Conservation (phyloP, 2,329 filamentous ascomycete species). For the Plenodomus biglobosus region DNA sequence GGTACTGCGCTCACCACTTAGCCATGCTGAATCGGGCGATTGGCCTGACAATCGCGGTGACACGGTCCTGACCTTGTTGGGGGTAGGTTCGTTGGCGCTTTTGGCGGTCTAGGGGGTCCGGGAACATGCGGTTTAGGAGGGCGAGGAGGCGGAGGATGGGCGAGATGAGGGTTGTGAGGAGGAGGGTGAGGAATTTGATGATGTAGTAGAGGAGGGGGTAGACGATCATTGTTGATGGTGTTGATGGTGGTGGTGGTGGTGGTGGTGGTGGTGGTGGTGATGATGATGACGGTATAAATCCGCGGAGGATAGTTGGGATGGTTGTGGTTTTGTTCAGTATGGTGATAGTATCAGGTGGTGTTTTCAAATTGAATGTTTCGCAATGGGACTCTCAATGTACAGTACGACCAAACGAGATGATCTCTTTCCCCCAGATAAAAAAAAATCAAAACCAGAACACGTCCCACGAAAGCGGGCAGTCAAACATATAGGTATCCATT, state of each 20-base stretch:
- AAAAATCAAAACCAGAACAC: neutral
- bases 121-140: neutral
- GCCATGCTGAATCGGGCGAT: neutral
- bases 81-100: neutral
- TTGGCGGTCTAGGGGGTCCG: neutral
- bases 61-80: neutral
- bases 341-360: too few species aligned
- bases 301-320: too few species aligned
- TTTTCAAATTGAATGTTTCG: too few species aligned
- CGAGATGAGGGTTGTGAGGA: neutral
- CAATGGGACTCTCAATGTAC: too few species aligned
- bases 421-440: too few species aligned
- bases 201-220: neutral
- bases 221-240: neutral
- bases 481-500: neutral
- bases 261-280: neutral
- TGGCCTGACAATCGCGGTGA: neutral
- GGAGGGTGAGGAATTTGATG: neutral
- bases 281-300: too few species aligned
- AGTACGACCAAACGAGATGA: too few species aligned
- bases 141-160: neutral
- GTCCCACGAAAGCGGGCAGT: neutral
- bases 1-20: neutral
- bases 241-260: neutral
- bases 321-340: too few species aligned